Evolutionary conservation across 257 asterid genomes (phyloP).

Genomic region (Solanum peruvianum): DNA sequence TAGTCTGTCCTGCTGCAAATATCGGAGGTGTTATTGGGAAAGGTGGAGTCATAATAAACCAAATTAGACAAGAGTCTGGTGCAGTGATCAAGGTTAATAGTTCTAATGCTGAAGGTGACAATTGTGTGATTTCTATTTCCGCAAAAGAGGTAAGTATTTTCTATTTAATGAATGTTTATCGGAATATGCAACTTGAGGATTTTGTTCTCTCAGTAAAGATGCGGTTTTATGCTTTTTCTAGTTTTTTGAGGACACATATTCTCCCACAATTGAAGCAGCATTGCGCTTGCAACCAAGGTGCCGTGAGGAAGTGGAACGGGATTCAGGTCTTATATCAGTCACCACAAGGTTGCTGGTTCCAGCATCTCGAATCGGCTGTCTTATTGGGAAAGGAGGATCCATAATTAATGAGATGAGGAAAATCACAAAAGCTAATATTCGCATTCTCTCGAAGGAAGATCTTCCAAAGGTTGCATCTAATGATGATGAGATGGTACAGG

Average conservation of each 20-base stretch:
- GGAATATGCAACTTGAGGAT: background rate
- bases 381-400: conserved; percentile 19
- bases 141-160: conserved; percentile 4
- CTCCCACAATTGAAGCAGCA: conserved; percentile 17
- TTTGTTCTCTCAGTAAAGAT: background rate
- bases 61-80: conserved; percentile 16
- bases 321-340: conserved; percentile 8
- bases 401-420: conserved; percentile 17
- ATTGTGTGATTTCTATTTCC: conserved; percentile 11
- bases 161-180: background rate
- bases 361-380: conserved; percentile 15
- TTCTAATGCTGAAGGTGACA: conserved; percentile 11
- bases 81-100: conserved; percentile 15
- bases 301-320: conserved; percentile 13
- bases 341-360: conserved; percentile 17
- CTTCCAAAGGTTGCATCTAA: conserved; percentile 19
- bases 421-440: conserved; percentile 15
- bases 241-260: conserved; percentile 13
- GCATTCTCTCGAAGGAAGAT: conserved; percentile 16
- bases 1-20: conserved; percentile 13
- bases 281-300: conserved; percentile 15
- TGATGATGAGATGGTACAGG: conserved; percentile 24
- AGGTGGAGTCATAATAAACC: conserved; percentile 16
- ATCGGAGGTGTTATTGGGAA: conserved; percentile 17
- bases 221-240: background rate